Percentiles rank a stretch among this genome's conserved stretches.
Evolutionary conservation across 257 asterid species (phyloP).

Genomic region (Solanum habrochaites): DNA sequence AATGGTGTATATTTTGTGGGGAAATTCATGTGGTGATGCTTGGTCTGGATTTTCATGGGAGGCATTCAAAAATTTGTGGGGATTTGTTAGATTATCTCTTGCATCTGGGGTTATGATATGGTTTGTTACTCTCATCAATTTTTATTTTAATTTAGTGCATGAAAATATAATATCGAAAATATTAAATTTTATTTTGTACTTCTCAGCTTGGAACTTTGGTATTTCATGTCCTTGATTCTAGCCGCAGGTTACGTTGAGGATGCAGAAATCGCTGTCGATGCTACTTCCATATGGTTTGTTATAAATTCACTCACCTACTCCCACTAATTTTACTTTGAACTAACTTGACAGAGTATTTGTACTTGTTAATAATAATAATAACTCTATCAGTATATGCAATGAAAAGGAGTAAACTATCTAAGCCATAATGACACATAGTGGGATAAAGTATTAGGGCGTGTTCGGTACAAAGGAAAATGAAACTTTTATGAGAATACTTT

Average conservation of each 20-base stretch:
- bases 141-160: neutral
- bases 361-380: neutral
- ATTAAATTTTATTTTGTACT: neutral
- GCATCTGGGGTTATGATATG: slow-evolving; percentile 8
- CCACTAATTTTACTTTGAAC: neutral
- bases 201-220: slow-evolving; percentile 4
- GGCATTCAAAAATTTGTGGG: slow-evolving; percentile 1
- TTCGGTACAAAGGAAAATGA: too few relatives aligned
- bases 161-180: neutral
- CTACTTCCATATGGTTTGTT: slow-evolving; percentile 7
- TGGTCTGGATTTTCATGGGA: slow-evolving; percentile 10
- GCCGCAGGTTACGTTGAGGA: slow-evolving; percentile 5
- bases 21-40: neutral
- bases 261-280: slow-evolving; percentile 7
- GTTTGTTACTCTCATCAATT: neutral
- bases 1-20: neutral
- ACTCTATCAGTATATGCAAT: neutral
- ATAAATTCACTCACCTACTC: neutral
- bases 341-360: neutral
- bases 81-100: slow-evolving; percentile 1
- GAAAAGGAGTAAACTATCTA: too few relatives aligned
- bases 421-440: neutral
- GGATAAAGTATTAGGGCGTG: neutral
- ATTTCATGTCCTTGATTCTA: neutral
- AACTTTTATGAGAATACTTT: too few relatives aligned